These are phyloP conservation scores for Fusarium pseudonygamai DNA, from an alignment of 2,329 filamentous ascomycete genomes.

Conservation along the genomic window DNA sequence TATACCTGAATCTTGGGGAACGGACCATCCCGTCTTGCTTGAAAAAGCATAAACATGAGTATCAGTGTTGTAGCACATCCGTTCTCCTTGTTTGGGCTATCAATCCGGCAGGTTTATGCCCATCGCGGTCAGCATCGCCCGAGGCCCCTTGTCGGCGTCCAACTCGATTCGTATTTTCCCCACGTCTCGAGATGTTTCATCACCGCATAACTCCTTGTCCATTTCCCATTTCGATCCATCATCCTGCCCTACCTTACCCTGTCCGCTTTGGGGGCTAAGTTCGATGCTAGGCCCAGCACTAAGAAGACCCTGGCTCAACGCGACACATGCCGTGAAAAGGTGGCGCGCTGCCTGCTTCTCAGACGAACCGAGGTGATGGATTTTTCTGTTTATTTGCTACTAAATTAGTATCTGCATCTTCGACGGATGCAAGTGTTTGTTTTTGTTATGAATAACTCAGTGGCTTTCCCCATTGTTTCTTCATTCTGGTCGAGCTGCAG, in stretches of 20 bases:
- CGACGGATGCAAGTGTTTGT: background rate
- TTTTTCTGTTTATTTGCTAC: background rate
- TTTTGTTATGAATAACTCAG: background rate
- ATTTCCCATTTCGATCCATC: slow-evolving; percentile 27
- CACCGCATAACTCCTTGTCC: slow-evolving; percentile 30
- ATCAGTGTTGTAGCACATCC: slow-evolving; percentile 17
- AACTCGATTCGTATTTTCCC: slow-evolving; percentile 44
- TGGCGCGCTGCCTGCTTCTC: slow-evolving; percentile 27
- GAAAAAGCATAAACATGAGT: background rate
- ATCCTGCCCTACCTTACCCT: slow-evolving; percentile 6
- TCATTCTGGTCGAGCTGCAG: slow-evolving; percentile 7
- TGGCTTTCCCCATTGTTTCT: slow-evolving; percentile 7
- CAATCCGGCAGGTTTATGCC: slow-evolving; percentile 18
- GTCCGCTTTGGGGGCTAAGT: slow-evolving; percentile 4
- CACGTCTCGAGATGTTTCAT: slow-evolving; percentile 43
- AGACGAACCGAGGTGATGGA: slow-evolving; percentile 2
- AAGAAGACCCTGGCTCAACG: slow-evolving; percentile 13
- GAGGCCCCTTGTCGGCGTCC: slow-evolving; percentile 24
- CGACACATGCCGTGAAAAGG: slow-evolving; percentile 37
- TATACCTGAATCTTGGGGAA: slow-evolving; percentile 38
- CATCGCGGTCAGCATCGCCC: slow-evolving; percentile 16
- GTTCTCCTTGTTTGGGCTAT: slow-evolving; percentile 30
- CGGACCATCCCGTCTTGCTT: slow-evolving; percentile 37
- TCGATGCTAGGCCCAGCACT: slow-evolving; percentile 7
- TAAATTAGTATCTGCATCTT: slow-evolving; percentile 11